Evolutionary conservation across 2,329 filamentous ascomycete genomes (phyloP).

Genomic region (Didymella pomorum): DNA sequence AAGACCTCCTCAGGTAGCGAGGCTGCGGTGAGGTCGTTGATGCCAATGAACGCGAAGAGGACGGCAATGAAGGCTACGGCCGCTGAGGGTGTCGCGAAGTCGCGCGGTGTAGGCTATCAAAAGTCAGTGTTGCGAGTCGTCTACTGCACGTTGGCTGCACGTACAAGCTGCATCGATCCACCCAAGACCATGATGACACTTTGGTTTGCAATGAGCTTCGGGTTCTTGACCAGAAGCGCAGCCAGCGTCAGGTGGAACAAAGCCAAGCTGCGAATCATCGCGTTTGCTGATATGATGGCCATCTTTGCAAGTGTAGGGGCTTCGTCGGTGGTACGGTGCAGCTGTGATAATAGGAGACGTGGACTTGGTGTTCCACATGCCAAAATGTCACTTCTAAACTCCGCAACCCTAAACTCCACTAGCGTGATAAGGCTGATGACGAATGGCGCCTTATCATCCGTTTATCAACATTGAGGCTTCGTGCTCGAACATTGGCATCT

Average conservation of each 20-base stretch:
- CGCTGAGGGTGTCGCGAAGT: slow-evolving; percentile 74
- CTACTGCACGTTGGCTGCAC: slow-evolving; percentile 27
- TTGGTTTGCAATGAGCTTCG: slow-evolving; percentile 76
- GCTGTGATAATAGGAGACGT: slow-evolving; percentile 4
- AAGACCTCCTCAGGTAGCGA: slow-evolving; percentile 54
- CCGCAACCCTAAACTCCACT: slow-evolving; percentile 19
- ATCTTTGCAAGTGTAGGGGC: slow-evolving; percentile 59
- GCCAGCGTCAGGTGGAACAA: slow-evolving; percentile 86
- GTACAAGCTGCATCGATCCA: slow-evolving; percentile 82
- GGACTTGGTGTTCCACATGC: slow-evolving; percentile 9
- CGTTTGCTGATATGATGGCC: slow-evolving; percentile 81
- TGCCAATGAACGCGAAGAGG: slow-evolving; percentile 68
- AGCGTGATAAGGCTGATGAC: slow-evolving; percentile 21
- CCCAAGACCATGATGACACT: slow-evolving; percentile 82
- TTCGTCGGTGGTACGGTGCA: background rate
- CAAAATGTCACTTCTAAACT: slow-evolving; percentile 23
- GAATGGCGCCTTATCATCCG: slow-evolving; percentile 12
- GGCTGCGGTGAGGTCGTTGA: slow-evolving; percentile 57
- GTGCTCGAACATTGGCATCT: slow-evolving; percentile 1
- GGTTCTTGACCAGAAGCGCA: slow-evolving; percentile 82
- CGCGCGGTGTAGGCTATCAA: slow-evolving; percentile 67
- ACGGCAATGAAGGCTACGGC: slow-evolving; percentile 72
- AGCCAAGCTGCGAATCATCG: slow-evolving; percentile 81
- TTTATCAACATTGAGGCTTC: background rate
- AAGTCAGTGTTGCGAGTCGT: slow-evolving; percentile 1